Base-by-base conservation (phyloP, 2,329 filamentous ascomycete genomes). In the Penicillium crustosum region DNA sequence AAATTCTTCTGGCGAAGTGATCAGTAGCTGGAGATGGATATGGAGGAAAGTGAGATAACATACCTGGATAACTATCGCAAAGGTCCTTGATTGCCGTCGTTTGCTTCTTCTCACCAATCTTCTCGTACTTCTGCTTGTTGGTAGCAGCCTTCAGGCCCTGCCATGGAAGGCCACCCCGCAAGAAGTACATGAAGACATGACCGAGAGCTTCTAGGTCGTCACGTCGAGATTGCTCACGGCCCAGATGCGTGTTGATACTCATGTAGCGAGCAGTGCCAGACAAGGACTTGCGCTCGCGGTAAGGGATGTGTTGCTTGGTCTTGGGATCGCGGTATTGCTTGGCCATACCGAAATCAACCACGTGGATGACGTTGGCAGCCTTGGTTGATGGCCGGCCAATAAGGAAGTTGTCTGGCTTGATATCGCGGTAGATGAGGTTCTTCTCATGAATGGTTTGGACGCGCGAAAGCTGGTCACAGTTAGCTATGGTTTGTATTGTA, bases 91-190 rank as follows among this genome's bases (percentile, higher is more conserved):
- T 95, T 6, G 86, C 86, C 23, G 94, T 97, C 0, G 93, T 97
- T 81, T 97, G 94, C 82, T 99, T 99, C 89, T 99, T 97, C 83
- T 99, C 93, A 45, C 94, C 94, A 77, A 99, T 99, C 84, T 97
- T 97, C 80, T 99, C 94, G 75, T 99, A 99, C 81, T 99, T 99
- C 75, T 99, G 94, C 86, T 99, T 88, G 78, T 88, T 88, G 55
- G 86, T 88, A 17, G 86, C 86, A 68, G 86, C 86, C 75, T 88
- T 88, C 58, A 88, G 75, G 54, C 86, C 86, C 73, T 88, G 86
- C 86, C 86, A 88, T 55, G 86, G 86, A 51, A 88, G 79, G 56
- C 86, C 86, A 43, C 86, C 86, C 59, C 85, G 77, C 48, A 88
- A 76, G 75, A 88, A 88, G 75, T 88, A 88, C 83, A 88, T 86